Base-by-base conservation (phyloP, 2,329 filamentous ascomycete genomes). In the Cryphonectria carpinicola region DNA sequence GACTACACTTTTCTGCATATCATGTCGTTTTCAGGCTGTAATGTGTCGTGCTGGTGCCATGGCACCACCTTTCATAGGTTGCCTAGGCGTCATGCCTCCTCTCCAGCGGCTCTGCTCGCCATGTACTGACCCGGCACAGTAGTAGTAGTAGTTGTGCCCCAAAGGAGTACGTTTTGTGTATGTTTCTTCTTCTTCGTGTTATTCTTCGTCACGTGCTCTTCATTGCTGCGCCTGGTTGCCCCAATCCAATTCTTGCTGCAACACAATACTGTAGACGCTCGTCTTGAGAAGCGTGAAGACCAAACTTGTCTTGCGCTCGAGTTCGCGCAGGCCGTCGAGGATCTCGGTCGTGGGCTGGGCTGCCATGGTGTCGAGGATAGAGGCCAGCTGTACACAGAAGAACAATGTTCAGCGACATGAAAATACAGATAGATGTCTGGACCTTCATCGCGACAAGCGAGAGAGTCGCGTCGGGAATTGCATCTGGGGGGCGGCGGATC, bases 261-360 rank as follows among this genome's bases (percentile, higher is more conserved):
- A 81, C 73, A 99, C 95, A 84, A 99, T 99, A 79, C 93, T 97
- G 84, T 99, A 99, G 74, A 99, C 96, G 81, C 95, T 98, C 25
- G 96, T 95, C 85, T 99, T 99, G 79, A 99, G 87, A 79, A 98
- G 82, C 73, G 96, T 99, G 81, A 97, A 98, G 32, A 98, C 95
- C 68, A 97, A 85, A 75, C 94, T 94, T 60, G 95, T 98, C 85
- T 98, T 98, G 76, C 96, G 87, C 85, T 99, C 96, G 68, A 99
- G 85, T 60, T 95, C 91, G 68, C 96, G 87, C 76, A 99, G 85
- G 11, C 93, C 92, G 80, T 99, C 94, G 67, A 97, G 87, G 70
- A 97, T 95, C 75, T 93, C 93, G 8, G 92, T 91, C 32, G 93
- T 91, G 0, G 95, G 92, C 37, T 89, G 87, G 61, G 88, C 86